A percentile compares a stretch with the other conserved stretches of the same genome.
These are phyloP conservation scores for Cytospora paraplurivora DNA, from an alignment of 2,329 filamentous ascomycete species.

Conservation along the genomic window DNA sequence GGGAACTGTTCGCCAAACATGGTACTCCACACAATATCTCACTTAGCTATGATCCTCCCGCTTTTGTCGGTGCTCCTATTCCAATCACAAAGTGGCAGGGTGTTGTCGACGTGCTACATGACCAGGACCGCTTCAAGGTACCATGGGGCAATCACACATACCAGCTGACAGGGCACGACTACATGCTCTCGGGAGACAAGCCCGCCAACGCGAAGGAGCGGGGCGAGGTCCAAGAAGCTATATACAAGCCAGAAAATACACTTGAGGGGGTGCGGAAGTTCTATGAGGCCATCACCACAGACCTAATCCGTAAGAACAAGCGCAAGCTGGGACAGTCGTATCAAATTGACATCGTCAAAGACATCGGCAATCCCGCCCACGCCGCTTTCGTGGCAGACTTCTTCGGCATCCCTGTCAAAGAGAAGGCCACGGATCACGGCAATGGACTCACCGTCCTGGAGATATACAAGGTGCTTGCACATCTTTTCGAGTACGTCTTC, in stretches of 20 bases:
- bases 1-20: constrained; percentile 30
- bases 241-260: constrained; percentile 31
- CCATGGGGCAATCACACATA: constrained; percentile 35
- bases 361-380: constrained; percentile 52
- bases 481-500: constrained; percentile 57
- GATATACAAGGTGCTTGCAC: constrained; percentile 52
- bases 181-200: constrained; percentile 32
- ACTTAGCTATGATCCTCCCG: constrained; percentile 32
- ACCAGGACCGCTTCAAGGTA: constrained; percentile 36
- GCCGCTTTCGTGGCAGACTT: constrained; percentile 55
- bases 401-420: constrained; percentile 55
- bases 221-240: constrained; percentile 23
- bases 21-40: constrained; percentile 31
- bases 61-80: constrained; percentile 24
- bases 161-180: constrained; percentile 34
- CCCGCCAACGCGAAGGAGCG: constrained; percentile 29
- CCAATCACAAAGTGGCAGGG: constrained; percentile 33
- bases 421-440: not conserved
- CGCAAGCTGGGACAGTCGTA: constrained; percentile 36
- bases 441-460: not conserved
- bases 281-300: constrained; percentile 32
- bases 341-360: constrained; percentile 36
- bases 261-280: constrained; percentile 31
- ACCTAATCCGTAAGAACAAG: constrained; percentile 36
- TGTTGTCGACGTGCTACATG: constrained; percentile 33